These are phyloP conservation scores for Candida hungchunana DNA, from an alignment of 805 yeast species.

Conservation along the genomic window DNA sequence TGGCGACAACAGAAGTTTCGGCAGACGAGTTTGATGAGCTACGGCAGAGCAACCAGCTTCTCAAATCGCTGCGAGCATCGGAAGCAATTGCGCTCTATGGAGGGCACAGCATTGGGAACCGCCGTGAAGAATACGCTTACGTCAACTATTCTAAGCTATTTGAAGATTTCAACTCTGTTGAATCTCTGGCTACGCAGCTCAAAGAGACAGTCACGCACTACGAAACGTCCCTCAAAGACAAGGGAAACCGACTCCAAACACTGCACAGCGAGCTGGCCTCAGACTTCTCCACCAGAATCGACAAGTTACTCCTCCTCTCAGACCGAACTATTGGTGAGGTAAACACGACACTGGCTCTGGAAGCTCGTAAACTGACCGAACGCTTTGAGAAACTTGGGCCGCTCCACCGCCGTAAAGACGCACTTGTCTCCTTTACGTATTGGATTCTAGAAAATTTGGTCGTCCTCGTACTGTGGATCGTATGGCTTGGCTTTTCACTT, in stretches of 20 bases:
- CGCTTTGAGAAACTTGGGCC: slow-evolving; percentile 38
- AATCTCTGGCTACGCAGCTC: slow-evolving; percentile 3
- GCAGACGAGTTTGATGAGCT: slow-evolving; percentile 6
- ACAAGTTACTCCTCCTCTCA: slow-evolving; percentile 54
- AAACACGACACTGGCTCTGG: slow-evolving; percentile 64
- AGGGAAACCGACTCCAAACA: slow-evolving; percentile 17
- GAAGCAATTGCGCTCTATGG: slow-evolving; percentile 12
- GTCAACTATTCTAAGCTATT: slow-evolving; percentile 14
- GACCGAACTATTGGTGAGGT: slow-evolving; percentile 72
- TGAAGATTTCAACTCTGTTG: slow-evolving; percentile 7
- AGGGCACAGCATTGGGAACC: slow-evolving; percentile 22
- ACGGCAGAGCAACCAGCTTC: slow-evolving; percentile 9
- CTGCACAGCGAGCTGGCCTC: slow-evolving; percentile 21
- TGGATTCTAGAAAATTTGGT: slow-evolving; percentile 46
- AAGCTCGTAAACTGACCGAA: slow-evolving; percentile 51
- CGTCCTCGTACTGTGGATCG: slow-evolving; percentile 44
- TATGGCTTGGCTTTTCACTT: slow-evolving; percentile 54
- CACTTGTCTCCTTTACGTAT: slow-evolving; percentile 38
- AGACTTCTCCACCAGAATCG: slow-evolving; percentile 46
- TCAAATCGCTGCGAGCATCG: slow-evolving; percentile 7
- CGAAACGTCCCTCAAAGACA: slow-evolving; percentile 16
- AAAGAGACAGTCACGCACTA: slow-evolving; percentile 7
- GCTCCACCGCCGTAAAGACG: slow-evolving; percentile 29
- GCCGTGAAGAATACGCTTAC: slow-evolving; percentile 10
- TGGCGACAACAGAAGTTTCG: slow-evolving; percentile 1